These are phyloP conservation scores for Vitis rupestris DNA, from an alignment of 164 flowering plant species.

Conservation along the genomic window DNA sequence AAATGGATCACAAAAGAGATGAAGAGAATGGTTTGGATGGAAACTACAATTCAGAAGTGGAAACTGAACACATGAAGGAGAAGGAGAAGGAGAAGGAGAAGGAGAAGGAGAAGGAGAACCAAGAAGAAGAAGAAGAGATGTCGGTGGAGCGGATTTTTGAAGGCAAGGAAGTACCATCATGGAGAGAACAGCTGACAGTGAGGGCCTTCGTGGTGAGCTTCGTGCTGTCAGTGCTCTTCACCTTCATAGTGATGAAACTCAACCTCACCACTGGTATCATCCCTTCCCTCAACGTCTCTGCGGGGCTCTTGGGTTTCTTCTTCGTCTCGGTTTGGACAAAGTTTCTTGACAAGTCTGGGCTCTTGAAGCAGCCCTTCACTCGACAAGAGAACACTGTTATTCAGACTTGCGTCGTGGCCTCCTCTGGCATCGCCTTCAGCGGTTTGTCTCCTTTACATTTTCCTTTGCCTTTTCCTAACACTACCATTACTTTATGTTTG, in stretches of 20 bases:
- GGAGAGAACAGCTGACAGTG: constrained; percentile 24
- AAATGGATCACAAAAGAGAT: too few relatives aligned
- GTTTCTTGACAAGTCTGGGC: constrained; percentile 13
- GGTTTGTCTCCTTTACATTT: not conserved
- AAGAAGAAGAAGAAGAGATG: not conserved
- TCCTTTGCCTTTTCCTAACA: too few relatives aligned
- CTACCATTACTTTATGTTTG: too few relatives aligned
- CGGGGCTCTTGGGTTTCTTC: constrained; percentile 23
- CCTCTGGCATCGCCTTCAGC: constrained; percentile 26
- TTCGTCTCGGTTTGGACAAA: constrained; percentile 21
- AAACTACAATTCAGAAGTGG: too few relatives aligned
- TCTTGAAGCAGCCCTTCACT: constrained; percentile 26
- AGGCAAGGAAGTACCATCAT: constrained; percentile 16
- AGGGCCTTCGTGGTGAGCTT: constrained; percentile 18
- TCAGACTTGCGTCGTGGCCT: constrained; percentile 30
- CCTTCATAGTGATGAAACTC: constrained; percentile 26
- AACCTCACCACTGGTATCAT: constrained; percentile 28
- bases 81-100: too few relatives aligned
- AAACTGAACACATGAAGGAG: not conserved
- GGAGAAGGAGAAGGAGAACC: not conserved
- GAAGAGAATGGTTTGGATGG: too few relatives aligned
- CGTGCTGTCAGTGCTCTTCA: constrained; percentile 14
- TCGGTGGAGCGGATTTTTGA: constrained; percentile 18
- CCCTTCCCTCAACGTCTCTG: constrained; percentile 28
- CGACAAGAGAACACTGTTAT: constrained; percentile 32